Conservation (phyloP, 2,329 filamentous ascomycete genomes). For the Mycosphaerella arachidis region DNA sequence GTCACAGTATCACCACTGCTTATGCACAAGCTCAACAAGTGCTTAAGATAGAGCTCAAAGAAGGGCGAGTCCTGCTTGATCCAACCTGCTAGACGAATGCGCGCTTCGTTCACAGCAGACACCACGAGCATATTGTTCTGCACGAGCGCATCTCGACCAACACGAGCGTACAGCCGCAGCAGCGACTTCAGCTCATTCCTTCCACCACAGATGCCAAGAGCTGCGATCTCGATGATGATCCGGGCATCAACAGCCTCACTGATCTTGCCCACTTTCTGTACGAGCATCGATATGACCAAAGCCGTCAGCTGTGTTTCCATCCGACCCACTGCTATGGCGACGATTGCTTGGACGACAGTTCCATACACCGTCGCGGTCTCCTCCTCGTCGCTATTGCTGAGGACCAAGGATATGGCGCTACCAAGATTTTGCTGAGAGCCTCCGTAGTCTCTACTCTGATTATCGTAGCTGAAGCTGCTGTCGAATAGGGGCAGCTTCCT, state of each 20-base stretch:
- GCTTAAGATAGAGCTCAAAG: constrained; percentile 76
- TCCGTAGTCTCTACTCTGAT: constrained; percentile 10
- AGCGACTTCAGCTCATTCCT: constrained; percentile 79
- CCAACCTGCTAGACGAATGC: constrained; percentile 70
- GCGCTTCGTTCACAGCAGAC: constrained; percentile 71
- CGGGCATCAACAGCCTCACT: constrained; percentile 74
- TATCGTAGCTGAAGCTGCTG: constrained; percentile 32
- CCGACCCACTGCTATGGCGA: constrained; percentile 76
- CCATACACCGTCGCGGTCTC: constrained; percentile 72
- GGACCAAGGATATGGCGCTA: constrained; percentile 73
- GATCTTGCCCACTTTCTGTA: constrained; percentile 91
- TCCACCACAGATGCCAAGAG: constrained; percentile 70
- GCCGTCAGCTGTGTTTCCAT: constrained; percentile 89
- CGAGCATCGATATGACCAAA: constrained; percentile 86
- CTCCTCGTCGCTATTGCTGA: constrained; percentile 66
- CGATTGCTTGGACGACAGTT: constrained; percentile 92
- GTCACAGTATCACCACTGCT: constrained; percentile 81
- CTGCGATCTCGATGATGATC: constrained; percentile 77
- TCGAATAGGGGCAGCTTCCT: constrained; percentile 47
- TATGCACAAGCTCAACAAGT: constrained; percentile 80
- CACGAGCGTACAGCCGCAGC: constrained; percentile 73
- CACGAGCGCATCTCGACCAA: constrained; percentile 68
- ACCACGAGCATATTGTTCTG: constrained; percentile 64
- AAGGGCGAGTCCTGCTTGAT: constrained; percentile 65
- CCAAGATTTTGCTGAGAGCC: constrained; percentile 41